A percentile compares a stretch with the other conserved stretches of the same genome.
phyloP scores from a whole-genome alignment of 2,329 filamentous ascomycete species.

The Gliomastix tumulicola region DNA sequence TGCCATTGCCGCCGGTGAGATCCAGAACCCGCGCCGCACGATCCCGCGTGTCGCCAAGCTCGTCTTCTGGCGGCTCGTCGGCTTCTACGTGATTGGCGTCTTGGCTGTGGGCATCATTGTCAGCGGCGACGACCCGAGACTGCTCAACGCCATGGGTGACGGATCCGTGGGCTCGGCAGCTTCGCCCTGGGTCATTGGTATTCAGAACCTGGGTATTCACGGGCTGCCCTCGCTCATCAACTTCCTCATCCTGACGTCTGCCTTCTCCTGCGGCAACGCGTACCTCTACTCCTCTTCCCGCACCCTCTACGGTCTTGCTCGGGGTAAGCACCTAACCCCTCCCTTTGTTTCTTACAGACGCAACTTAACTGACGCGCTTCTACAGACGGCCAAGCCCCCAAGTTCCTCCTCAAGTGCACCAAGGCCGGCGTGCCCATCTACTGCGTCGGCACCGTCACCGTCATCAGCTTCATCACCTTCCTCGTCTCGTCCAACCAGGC shows the following conservation, averaged over 20 bases:
- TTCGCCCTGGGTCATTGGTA: slow-evolving; percentile 55
- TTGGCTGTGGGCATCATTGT: slow-evolving; percentile 47
- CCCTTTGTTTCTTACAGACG: too few species aligned
- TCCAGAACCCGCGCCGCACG: slow-evolving; percentile 55
- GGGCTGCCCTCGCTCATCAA: slow-evolving; percentile 49
- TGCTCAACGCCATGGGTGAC: slow-evolving; percentile 36
- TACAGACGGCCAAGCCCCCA: slow-evolving; percentile 35
- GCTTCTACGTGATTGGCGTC: slow-evolving; percentile 64
- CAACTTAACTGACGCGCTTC: too few species aligned
- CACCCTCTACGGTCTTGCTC: slow-evolving; percentile 39
- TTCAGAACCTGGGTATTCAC: slow-evolving; percentile 42
- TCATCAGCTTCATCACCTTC: slow-evolving; percentile 42
- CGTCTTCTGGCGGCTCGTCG: slow-evolving; percentile 65
- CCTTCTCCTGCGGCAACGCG: slow-evolving; percentile 35
- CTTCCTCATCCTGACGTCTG: slow-evolving; percentile 52
- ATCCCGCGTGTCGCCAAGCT: slow-evolving; percentile 66
- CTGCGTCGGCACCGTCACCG: slow-evolving; percentile 38
- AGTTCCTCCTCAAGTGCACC: slow-evolving; percentile 48
- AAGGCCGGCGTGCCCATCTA: slow-evolving; percentile 51
- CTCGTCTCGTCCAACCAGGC: slow-evolving; percentile 38
- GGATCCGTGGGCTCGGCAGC: slow-evolving; percentile 47
- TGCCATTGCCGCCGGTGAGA: slow-evolving; percentile 46
- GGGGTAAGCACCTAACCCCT: slow-evolving; percentile 11
- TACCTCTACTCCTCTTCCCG: slow-evolving; percentile 39
- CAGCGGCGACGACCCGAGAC: slow-evolving; percentile 36